These are phyloP conservation scores for Betula pendula DNA, from an alignment of 306 rosid genomes.

Conservation along the genomic window DNA sequence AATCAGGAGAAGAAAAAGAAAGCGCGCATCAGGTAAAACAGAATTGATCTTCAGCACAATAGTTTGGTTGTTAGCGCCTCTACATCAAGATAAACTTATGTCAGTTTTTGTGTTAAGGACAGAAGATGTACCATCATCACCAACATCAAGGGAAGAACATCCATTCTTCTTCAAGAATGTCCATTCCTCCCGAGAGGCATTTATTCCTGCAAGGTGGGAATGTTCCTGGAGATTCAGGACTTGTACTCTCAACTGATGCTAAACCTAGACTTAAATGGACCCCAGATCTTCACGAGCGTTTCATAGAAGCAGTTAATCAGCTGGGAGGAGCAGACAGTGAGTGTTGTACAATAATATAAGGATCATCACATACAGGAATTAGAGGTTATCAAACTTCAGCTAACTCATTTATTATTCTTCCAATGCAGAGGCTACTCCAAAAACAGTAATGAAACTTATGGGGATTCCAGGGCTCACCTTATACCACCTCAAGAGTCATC, in stretches of 20 bases:
- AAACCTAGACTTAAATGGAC: conserved; percentile 95
- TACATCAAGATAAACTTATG: conserved; percentile 22
- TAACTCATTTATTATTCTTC: conserved; percentile 15
- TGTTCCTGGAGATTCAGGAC: conserved; percentile 72
- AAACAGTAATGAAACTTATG: conserved; percentile 86
- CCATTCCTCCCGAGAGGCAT: conserved; percentile 67
- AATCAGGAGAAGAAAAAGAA: conserved; percentile 13
- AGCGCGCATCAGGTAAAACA: conserved; percentile 33
- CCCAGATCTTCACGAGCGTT: conserved; percentile 77
- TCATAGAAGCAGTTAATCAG: conserved; percentile 80
- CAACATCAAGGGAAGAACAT: conserved; percentile 58
- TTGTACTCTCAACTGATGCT: conserved; percentile 86
- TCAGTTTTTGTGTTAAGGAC: conserved; percentile 17
- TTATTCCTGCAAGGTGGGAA: conserved; percentile 68
- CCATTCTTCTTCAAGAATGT: conserved; percentile 53
- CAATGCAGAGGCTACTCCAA: conserved; percentile 85
- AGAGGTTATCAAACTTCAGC: conserved; percentile 14
- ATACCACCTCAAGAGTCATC: conserved; percentile 89
- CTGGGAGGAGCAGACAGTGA: conserved; percentile 91
- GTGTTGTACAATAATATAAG: conserved; percentile 20
- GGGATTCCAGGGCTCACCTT: conserved; percentile 83
- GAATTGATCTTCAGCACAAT: conserved; percentile 25
- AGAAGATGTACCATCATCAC: conserved; percentile 61
- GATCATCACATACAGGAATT: conserved; percentile 5
- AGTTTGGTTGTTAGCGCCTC: conserved; percentile 14